Conservation (phyloP, 768 basidiomycete genomes). For the Russula foetens region DNA sequence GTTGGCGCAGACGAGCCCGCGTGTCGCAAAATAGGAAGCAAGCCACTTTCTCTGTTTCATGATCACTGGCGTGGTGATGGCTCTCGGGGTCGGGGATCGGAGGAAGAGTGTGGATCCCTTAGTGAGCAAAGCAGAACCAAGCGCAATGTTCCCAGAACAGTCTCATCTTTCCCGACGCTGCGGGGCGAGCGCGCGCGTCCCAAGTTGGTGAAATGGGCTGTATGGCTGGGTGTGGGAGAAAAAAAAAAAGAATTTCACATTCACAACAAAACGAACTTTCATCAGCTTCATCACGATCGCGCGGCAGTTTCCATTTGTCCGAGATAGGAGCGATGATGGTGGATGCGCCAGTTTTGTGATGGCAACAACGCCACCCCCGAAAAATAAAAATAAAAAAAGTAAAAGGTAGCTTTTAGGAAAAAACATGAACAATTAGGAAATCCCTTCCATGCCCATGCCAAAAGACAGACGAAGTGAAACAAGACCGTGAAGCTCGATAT, state of each 20-base stretch:
- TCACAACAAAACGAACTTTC: no score
- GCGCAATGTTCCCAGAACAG: constrained; percentile 10
- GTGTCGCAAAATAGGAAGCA: not conserved
- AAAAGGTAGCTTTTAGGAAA: not conserved
- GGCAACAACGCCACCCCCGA: not conserved
- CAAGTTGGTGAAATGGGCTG: not conserved
- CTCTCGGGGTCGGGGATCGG: not conserved
- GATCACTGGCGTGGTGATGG: not conserved
- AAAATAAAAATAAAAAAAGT: not conserved
- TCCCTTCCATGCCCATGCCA: no score
- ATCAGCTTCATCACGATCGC: not conserved
- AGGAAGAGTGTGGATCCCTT: not conserved
- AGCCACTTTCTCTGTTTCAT: no score
- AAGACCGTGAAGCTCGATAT: no score
- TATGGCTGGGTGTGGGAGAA: no score
- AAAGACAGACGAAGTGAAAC: no score
- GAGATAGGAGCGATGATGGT: not conserved
- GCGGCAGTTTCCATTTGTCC: not conserved
- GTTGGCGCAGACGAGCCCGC: not conserved
- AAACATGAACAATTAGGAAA: not conserved
- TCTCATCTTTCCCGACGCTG: constrained; percentile 6
- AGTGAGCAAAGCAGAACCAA: not conserved
- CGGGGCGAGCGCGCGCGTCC: not conserved
- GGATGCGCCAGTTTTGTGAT: not conserved
- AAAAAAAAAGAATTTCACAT: not conserved